Base-by-base conservation (phyloP, 352 stramenopile species). In the Blastocystis sp. region DNA sequence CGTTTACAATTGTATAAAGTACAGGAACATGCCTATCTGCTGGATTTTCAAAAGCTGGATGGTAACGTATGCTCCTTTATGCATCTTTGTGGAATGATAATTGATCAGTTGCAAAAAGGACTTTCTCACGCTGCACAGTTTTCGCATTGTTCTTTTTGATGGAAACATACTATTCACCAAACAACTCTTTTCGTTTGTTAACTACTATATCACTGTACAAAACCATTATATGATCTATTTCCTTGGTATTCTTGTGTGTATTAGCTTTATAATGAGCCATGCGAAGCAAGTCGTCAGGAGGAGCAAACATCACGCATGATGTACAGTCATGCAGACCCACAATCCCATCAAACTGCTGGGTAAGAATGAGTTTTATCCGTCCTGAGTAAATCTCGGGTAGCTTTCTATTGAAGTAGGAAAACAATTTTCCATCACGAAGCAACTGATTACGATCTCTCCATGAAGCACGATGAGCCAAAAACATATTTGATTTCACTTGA, bases 1-100 rank as follows among this genome's bases (percentile, higher is more conserved):
- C 16, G 55, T 8, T 26, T 92, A 18, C 90, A 91, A 50, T 79
- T 93, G 37, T 91, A 90, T 68, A 85, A 93, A 91, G 94, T 97
- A 26, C 97, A 99, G 91, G 95, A 98, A 90, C 97, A 97, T 91
- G 99, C 99, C 91, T 99, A 99, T 90, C 91, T 99, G 62, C 92
- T 99, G 24, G 97, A 99, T 92, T 99, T 99, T 91, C 96, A 98
- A 90, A 93, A 94, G 47, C 91, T 96, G 59, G 94, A 96, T 65
- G 97, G 97, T 43, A 98, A 98, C 92, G 95, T 95, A 68, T 99
- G 98, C 92, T 98, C 95, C 53, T 99, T 99, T 92, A 99, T 99
- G 97, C 98, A 97, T 81, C 92, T 99, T 9, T 99, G 96, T 91
- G 96, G 96, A 37, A 96, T 96, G 64, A 98, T 99, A 90, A 99